Evolutionary conservation across 2,329 filamentous ascomycete species (phyloP).

Genomic region (Claviceps pusilla): DNA sequence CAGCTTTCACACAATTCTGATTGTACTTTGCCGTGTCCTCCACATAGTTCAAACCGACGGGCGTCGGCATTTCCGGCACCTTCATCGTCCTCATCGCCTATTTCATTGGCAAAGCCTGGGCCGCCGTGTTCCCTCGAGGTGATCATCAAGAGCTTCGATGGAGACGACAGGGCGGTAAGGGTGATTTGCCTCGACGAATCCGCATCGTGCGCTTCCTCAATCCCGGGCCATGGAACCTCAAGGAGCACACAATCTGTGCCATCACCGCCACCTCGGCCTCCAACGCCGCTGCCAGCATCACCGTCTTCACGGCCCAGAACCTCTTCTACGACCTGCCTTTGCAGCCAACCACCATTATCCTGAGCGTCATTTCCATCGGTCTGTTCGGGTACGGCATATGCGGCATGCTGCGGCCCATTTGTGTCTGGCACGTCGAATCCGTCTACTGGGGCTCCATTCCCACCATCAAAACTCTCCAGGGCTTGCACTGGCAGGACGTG

Average conservation of each 20-base stretch:
- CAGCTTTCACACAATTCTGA: neutral
- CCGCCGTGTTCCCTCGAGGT: conserved; percentile 24
- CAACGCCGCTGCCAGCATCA: conserved; percentile 20
- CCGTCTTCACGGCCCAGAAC: conserved; percentile 32
- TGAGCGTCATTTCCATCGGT: conserved; percentile 35
- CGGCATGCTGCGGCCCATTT: conserved; percentile 36
- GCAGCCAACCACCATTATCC: conserved; percentile 29
- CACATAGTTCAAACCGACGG: conserved; percentile 36
- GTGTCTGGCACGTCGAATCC: conserved; percentile 39
- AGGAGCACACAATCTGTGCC: conserved; percentile 39
- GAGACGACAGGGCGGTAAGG: conserved; percentile 25
- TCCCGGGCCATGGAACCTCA: conserved; percentile 34
- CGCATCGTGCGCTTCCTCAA: conserved; percentile 31
- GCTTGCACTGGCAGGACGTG: conserved; percentile 36
- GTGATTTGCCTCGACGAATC: conserved; percentile 27
- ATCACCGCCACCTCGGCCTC: conserved; percentile 40
- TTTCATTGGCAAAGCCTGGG: conserved; percentile 31
- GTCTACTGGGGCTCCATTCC: conserved; percentile 42
- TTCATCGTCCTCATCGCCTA: conserved; percentile 44
- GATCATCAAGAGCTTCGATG: conserved; percentile 33
- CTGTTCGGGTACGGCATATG: conserved; percentile 40
- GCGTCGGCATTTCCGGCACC: conserved; percentile 31
- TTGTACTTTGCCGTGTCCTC: neutral
- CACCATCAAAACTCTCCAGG: conserved; percentile 37
- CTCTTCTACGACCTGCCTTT: conserved; percentile 36